Evolutionary conservation across 768 basidiomycete genomes (phyloP), one percentile per base, ranked within the genome.

Genomic region (Tricholomella constricta): DNA sequence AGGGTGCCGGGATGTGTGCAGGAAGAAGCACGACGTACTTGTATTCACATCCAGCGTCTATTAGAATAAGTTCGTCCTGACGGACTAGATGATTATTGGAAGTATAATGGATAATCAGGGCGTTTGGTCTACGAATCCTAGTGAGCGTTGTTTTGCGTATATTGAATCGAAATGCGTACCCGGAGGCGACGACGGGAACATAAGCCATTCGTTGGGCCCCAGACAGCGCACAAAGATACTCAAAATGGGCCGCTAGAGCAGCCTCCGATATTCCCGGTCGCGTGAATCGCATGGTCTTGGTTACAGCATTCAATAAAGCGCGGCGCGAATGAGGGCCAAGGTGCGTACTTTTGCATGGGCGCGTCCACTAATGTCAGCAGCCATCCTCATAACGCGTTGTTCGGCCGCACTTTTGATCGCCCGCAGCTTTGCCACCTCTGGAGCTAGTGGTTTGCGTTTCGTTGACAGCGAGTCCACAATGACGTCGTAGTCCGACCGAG

Each of bases 141-240:
- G 27, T 43, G 9, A 37, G 23, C n/a, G 47, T 19, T 50, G 32
- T 22, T 15, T 1, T 27, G 52, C 22, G 45, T 36, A 10, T 15
- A 22, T 27, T 44, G 36, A 12, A 4, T n/a, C 14, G 17, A 17
- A 40, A n/a, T n/a, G 0, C 1, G 56, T 69, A 91, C 90, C 97
- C 97, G 1, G 93, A 94, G 5, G 93, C 96, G 29, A 98, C 91
- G 5, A 99, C 97, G 11, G 97, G 97, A 1, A 99, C 95, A 65
- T 99, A 99, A n/a, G 97, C 95, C 43, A 85, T 82, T 35, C 95
- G 81, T 62, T 93, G 87, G 11, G 91, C 80, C 19, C 97, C 97
- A 14, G 75, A 74, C 37, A 91, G 75, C 3, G 84, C 79, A 62
- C 94, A 95, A 1, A 88, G 60, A 63, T 97, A 97, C 69, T 96